Conservation (phyloP, 805 yeast species). For the Zygosaccharomyces rouxii region DNA sequence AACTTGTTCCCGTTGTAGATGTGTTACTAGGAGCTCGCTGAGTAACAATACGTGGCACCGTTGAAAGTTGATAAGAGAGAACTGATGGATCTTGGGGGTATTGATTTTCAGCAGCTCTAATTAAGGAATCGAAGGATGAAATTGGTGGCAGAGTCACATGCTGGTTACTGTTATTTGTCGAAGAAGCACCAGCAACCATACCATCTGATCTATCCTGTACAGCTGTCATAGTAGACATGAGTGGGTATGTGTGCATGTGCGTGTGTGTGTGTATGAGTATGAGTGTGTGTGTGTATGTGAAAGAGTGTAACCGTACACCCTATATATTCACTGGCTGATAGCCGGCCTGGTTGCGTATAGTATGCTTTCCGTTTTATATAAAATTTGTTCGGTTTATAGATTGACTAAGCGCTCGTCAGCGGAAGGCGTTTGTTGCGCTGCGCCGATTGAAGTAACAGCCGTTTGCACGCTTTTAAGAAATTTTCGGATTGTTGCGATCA, state of each 20-base stretch:
- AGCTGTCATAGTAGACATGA: not conserved
- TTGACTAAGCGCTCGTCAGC: not conserved
- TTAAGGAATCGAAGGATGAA: conserved; percentile 31
- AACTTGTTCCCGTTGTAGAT: not conserved
- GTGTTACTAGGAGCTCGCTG: conserved; percentile 13
- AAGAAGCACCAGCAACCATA: not conserved
- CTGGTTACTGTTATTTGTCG: not conserved
- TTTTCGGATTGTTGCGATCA: not conserved
- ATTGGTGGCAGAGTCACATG: conserved; percentile 28
- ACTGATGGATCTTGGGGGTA: conserved; percentile 9
- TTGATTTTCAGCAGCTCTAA: conserved; percentile 29
- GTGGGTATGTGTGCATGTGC: not conserved
- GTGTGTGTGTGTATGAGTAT: too few species aligned
- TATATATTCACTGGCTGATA: not conserved
- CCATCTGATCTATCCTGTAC: not conserved
- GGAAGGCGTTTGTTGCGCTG: not conserved
- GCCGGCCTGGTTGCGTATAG: not conserved
- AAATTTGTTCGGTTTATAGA: not conserved
- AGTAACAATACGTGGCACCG: conserved; percentile 26
- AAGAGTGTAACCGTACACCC: not conserved
- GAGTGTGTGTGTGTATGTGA: too few species aligned
- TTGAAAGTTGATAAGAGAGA: conserved; percentile 13
- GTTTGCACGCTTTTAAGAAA: not conserved
- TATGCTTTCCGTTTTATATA: not conserved
- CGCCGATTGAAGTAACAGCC: not conserved